Conservation (phyloP, 202 grass and related monocot species). For the Saccharum hybrid region DNA sequence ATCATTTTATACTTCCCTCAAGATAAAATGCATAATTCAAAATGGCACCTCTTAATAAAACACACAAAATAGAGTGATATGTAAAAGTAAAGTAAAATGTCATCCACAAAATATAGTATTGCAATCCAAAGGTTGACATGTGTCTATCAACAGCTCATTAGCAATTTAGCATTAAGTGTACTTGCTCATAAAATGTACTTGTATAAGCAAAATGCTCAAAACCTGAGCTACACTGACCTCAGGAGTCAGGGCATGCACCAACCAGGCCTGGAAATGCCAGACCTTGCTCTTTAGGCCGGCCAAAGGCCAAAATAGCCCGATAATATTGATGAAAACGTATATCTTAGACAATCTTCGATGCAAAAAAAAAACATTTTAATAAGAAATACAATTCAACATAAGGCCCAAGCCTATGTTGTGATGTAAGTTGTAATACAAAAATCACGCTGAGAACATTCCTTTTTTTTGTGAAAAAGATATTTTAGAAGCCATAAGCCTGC, state of each 20-base stretch:
- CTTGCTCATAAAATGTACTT: background rate
- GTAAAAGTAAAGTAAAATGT: constrained; percentile 7
- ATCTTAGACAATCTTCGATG: background rate
- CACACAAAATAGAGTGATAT: constrained; percentile 5
- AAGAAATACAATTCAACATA: background rate
- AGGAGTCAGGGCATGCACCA: background rate
- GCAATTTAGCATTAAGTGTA: background rate
- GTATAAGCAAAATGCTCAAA: background rate
- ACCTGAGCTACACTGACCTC: background rate
- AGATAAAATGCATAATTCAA: constrained; percentile 16
- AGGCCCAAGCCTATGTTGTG: background rate
- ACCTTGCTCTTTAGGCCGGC: background rate
- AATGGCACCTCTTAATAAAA: constrained; percentile 17
- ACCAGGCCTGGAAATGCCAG: background rate
- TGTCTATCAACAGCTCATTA: background rate
- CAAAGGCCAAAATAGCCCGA: background rate
- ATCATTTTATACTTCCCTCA: no score
- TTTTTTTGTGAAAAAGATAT: no score
- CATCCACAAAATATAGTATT: constrained; percentile 8
- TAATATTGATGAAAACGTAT: background rate
- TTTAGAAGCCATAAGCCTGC: no score
- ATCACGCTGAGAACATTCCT: background rate
- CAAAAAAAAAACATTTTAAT: background rate
- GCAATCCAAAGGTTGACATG: constrained; percentile 10
- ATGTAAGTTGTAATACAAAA: no score